Base-by-base conservation (phyloP, 2,329 filamentous ascomycete species). In the Cadophora sp. region DNA sequence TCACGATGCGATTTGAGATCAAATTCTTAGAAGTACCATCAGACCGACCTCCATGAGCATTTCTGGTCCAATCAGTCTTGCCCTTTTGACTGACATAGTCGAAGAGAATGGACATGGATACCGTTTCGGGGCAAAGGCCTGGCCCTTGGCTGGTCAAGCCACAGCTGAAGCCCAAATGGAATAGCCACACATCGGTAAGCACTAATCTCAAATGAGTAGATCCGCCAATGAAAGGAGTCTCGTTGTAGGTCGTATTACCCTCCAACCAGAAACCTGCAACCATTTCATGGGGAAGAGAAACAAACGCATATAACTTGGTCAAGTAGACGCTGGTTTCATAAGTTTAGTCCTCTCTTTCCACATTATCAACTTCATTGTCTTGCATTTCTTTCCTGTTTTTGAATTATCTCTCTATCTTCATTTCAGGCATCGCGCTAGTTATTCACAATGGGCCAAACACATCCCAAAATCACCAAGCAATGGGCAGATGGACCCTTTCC, bases 401-500 rank as follows among this genome's bases (percentile, higher is more conserved):
- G 12, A 46, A 12, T 14, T 62, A n/a, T n/a, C 16, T 9, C 24
- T 22, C n/a, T 22, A n/a, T 11, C 24, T 24, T 66, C 27, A 12
- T 40, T 11, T 50, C 27, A 19, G 5, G 11, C 24, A 8, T 29
- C 40, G 16, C 12, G 14, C 8, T 3, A 59, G 26, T 31, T 27
- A 16, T n/a, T 40, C 40, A 65, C 48, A 61, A 67, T 72, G 67
- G 67, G 66, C 27, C 61, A 63, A 53, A 53, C 53, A 16, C 51
- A 65, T 37, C 34, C 60, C 11, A 71, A 69, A 27, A 70, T 72
- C 43, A 62, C 65, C 4, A 72, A 71, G 43, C 68, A 68, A 65
- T 74, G 72, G 73, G 71, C 68, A 24, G 71, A 74, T 53, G 51
- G 67, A 12, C 73, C 72, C 16, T 74, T 72, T 51, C 64, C 65